Base-by-base conservation (phyloP, 1,284 basidiomycete genomes). In the Trichosporon sp. region DNA sequence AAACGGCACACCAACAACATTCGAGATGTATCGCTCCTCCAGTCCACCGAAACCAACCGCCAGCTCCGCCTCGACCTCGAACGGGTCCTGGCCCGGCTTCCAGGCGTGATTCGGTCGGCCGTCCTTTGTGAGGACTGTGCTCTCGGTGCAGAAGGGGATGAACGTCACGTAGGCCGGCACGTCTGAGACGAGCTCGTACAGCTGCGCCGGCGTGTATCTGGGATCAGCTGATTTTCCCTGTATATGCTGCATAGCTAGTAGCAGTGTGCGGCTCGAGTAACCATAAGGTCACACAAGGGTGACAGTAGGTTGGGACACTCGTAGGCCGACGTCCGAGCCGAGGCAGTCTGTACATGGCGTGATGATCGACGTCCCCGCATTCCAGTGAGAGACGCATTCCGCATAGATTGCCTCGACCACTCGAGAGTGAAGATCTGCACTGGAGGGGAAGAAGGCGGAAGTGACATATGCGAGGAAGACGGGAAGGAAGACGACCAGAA, bases 21-120 rank as follows among this genome's bases (percentile, higher is more conserved):
- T 83, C 75, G 92, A 95, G 52, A 90, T 84, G 79, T 97, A 99
- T 75, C 86, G 88, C 80, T 98, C 95, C 67, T 86, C 84, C 73
- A 97, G 89, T 6, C 87, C 85, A 68, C 94, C 86, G 77, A 97
- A 98, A 0, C 92, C 92, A 25, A 96, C 90, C 0, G 87, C 87
- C 63, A 98, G 82, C 75, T 97, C 92, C 9, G 90, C 94, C 44
- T 93, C 86, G 81, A 94, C 86, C 49, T 84, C 73, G 62, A 82
- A 84, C 21, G 74, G 77, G 67, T 82, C 74, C 60, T 82, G 79
- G 56, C 78, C 72, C 56, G 72, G 73, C 56, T 65, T 69, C 75
- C 73, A 78, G 14, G 68, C 58, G 13, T 44, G 16, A 31, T 52
- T 66, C 54, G 69, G 58, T 49, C 52, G 56, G 13, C 66, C 66